Evolutionary conservation across 2,329 filamentous ascomycete genomes (phyloP), one percentile per base, ranked within the genome.

Genomic region (Cladosporium oxysporum): DNA sequence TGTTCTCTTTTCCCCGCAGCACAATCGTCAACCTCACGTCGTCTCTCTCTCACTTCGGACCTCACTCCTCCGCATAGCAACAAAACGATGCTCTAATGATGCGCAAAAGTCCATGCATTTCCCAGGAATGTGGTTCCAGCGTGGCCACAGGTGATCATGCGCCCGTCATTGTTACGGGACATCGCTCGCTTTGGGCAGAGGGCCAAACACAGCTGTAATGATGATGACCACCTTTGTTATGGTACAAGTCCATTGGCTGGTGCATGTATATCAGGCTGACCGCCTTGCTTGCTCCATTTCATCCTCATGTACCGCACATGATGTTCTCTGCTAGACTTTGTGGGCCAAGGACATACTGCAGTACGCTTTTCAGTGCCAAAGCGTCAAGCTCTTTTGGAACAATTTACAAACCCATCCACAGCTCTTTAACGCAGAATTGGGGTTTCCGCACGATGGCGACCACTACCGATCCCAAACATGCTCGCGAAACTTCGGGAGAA

Each of bases 401-500:
- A 23, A 23, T 23, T 14, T 57, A n/a, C 53, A 31, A 33, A 10
- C 53, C 53, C 16, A 33, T 33, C 8, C 8, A 35, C 29, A 23
- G 29, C 8, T 33, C 31, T 18, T 12, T 23, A 2, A 33, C 21
- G n/a, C 53, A 23, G n/a, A 35, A 33, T 12, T 57, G 53, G 53
- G 23, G 37, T 14, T 33, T 12, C 11, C 16, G 61, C 52, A 68
- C 31, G 28, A 70, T 70, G 69, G 66, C 69, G 10, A 67, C 69
- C 16, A 53, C 58, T 8, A 49, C 50, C 58, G 53, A 57, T 6
- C 71, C 76, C 7, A 50, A 77, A 60, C 76, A 79, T 52, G 79
- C 75, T 67, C 76, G 79, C 69, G 74, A 78, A 49, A 85, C 84
- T 5, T 84, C 83, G 0, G 84, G 85, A 41, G 75, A 78, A 21